These are phyloP conservation scores for Scytalidium sp. DNA, from an alignment of 2,329 filamentous ascomycete genomes.

Conservation along the genomic window DNA sequence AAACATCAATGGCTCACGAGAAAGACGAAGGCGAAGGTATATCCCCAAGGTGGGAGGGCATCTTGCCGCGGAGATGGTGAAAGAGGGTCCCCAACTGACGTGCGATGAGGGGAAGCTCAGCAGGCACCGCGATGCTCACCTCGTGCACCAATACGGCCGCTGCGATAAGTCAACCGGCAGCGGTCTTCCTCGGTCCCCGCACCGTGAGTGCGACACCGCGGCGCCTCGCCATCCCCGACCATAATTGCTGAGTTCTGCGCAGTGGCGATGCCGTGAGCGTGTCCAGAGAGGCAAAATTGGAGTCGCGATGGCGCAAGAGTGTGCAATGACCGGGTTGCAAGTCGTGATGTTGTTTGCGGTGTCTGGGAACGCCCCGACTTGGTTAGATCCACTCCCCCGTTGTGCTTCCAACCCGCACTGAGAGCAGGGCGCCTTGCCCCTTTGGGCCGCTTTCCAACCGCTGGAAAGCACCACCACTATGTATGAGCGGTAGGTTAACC, in stretches of 20 bases:
- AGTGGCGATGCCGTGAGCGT: conserved; percentile 4
- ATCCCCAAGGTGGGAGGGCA: background rate
- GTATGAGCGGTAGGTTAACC: background rate
- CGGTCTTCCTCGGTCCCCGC: background rate
- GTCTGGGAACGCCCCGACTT: no score
- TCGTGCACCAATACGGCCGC: background rate
- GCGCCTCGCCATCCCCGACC: background rate
- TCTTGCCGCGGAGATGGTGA: background rate
- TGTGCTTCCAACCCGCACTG: background rate
- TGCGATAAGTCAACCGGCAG: background rate
- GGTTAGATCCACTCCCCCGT: background rate
- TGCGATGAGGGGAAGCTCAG: background rate
- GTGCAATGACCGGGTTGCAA: background rate
- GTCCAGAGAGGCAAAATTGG: conserved; percentile 11
- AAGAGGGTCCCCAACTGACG: background rate
- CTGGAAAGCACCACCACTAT: background rate
- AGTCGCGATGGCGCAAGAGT: background rate
- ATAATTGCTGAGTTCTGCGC: background rate
- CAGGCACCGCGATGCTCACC: background rate
- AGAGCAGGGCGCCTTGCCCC: background rate
- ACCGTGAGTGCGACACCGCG: no score
- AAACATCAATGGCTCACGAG: no score
- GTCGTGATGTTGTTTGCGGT: background rate
- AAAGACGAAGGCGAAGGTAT: no score
- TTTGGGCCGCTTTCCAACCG: background rate